Evolutionary conservation across 495 filamentous ascomycete genomes (phyloP).

Genomic region (Tuber borchii): DNA sequence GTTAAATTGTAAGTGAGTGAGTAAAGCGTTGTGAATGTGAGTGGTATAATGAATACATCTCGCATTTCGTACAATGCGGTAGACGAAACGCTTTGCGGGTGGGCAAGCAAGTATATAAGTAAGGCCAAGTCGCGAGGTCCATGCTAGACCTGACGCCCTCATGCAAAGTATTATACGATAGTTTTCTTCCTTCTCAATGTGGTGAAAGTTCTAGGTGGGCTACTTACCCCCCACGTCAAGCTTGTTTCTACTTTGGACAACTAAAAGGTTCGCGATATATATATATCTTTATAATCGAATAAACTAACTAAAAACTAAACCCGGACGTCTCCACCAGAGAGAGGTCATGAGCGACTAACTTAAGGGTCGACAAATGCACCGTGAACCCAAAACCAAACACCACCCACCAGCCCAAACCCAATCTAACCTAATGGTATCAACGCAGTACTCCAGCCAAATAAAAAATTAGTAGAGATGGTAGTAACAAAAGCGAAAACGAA

Average conservation of each 20-base stretch:
- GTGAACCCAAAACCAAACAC: not conserved
- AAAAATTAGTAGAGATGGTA: constrained; percentile 1
- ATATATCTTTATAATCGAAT: not conserved
- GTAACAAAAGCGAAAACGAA: constrained; percentile 10
- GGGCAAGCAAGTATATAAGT: not conserved
- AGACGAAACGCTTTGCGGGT: not conserved
- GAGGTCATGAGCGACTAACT: not conserved
- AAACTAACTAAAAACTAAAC: not conserved
- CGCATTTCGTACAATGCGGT: not conserved
- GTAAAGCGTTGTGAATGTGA: not conserved
- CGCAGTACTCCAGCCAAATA: not conserved
- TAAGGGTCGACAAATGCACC: not conserved
- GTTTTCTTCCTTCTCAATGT: not conserved
- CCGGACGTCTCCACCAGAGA: not conserved
- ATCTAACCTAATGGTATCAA: constrained; percentile 8
- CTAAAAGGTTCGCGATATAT: not conserved
- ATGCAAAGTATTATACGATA: not conserved
- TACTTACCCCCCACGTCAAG: not conserved
- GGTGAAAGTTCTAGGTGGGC: not conserved
- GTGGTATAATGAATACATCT: not conserved
- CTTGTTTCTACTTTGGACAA: not conserved
- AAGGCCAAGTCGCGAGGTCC: not conserved
- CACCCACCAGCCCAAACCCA: not conserved
- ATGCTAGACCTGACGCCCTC: not conserved
- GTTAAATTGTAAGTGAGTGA: not conserved